Conservation (phyloP, 2,329 filamentous ascomycete species). For the Exophiala oligosperma region DNA sequence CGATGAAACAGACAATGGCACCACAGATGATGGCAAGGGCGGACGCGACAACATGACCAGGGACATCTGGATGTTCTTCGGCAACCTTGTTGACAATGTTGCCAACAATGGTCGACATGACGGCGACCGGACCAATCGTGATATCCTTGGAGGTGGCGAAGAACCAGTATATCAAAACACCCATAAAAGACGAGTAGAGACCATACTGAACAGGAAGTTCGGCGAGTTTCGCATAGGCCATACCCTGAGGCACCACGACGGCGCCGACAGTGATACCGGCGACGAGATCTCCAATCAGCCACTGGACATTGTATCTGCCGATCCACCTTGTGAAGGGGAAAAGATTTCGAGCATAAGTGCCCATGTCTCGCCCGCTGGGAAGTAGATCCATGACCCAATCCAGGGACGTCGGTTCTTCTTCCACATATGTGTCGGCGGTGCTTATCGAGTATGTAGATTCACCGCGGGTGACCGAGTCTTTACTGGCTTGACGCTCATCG, state of each 20-base stretch:
- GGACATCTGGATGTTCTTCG: conserved; percentile 55
- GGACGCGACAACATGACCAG: conserved; percentile 70
- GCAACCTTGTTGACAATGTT: conserved; percentile 70
- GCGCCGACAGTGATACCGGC: conserved; percentile 76
- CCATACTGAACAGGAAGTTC: conserved; percentile 79
- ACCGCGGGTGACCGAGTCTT: conserved; percentile 68
- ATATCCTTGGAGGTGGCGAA: conserved; percentile 99
- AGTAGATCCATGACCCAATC: conserved; percentile 70
- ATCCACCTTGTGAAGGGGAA: conserved; percentile 96
- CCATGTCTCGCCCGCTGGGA: conserved; percentile 58
- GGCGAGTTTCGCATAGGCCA: conserved; percentile 89
- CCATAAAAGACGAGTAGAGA: conserved; percentile 94
- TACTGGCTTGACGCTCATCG: conserved; percentile 57
- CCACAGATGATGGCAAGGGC: conserved; percentile 77
- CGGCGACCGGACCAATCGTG: conserved; percentile 93
- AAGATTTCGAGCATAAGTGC: conserved; percentile 65
- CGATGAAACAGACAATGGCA: conserved; percentile 73
- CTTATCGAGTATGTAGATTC: conserved; percentile 76
- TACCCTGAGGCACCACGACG: conserved; percentile 91
- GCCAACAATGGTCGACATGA: conserved; percentile 89
- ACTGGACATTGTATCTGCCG: conserved; percentile 79
- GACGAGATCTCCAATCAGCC: conserved; percentile 85
- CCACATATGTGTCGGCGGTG: conserved; percentile 76
- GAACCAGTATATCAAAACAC: conserved; percentile 92
- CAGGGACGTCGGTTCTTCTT: conserved; percentile 71